Conservation (phyloP, 2,329 filamentous ascomycete species). For the Gnomoniopsis smithogilvyi region DNA sequence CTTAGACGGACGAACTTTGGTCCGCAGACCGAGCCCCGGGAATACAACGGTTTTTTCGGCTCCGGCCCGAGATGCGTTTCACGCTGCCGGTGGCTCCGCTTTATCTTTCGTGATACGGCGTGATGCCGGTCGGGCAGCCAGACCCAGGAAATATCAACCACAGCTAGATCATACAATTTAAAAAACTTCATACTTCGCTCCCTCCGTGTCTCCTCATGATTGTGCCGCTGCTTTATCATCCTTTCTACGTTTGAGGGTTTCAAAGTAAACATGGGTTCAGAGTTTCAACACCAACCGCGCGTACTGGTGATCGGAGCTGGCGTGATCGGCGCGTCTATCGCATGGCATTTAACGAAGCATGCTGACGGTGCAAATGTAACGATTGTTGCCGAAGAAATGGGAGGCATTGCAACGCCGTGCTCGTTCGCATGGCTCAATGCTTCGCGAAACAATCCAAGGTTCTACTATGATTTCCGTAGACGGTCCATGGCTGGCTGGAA, state of each 20-base stretch:
- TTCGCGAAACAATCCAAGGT: slow-evolving; percentile 23
- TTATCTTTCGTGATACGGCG: neutral
- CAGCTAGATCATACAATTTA: neutral
- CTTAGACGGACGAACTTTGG: slow-evolving; percentile 21
- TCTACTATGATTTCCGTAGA: slow-evolving; percentile 28
- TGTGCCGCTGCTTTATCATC: no score
- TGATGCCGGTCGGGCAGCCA: neutral
- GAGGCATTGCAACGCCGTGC: slow-evolving; percentile 28
- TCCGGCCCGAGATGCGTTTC: neutral
- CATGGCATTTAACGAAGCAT: slow-evolving; percentile 25
- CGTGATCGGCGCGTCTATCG: slow-evolving; percentile 29
- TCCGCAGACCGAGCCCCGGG: slow-evolving; percentile 18
- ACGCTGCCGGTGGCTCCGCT: neutral
- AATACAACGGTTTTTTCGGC: slow-evolving; percentile 10
- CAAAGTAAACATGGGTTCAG: slow-evolving; percentile 20
- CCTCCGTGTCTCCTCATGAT: no score
- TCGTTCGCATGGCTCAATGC: slow-evolving; percentile 33
- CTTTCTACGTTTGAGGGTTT: neutral
- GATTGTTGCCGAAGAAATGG: slow-evolving; percentile 25
- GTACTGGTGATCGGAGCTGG: slow-evolving; percentile 26
- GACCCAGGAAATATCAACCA: neutral
- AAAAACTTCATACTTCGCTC: no score
- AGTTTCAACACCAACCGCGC: slow-evolving; percentile 9
- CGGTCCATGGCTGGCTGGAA: slow-evolving; percentile 27
- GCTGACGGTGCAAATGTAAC: slow-evolving; percentile 24